Percentiles rank a stretch among this genome's conserved stretches.
phyloP scores from a whole-genome alignment of 768 basidiomycete genomes.

The Piloderma croceum region DNA sequence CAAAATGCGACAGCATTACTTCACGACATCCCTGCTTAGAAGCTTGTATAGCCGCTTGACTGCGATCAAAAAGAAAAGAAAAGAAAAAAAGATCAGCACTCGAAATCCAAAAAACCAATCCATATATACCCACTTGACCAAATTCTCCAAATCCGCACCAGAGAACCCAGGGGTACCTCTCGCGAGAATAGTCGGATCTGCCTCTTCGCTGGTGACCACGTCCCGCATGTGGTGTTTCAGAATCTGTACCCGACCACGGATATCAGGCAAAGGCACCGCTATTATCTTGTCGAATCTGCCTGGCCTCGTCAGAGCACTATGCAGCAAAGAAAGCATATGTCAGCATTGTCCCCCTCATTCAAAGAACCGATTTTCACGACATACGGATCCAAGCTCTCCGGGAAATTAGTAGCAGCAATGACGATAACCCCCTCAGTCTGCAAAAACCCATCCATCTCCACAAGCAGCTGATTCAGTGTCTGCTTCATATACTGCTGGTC shows the following conservation, averaged over 20 bases:
- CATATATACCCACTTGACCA: constrained; percentile 74
- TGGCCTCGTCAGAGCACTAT: constrained; percentile 88
- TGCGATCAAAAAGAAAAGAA: constrained; percentile 17
- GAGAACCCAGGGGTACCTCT: constrained; percentile 95
- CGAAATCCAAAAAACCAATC: constrained; percentile 1
- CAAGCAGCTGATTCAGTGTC: constrained; percentile 92
- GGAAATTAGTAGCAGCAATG: constrained; percentile 97
- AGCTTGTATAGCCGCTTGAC: constrained; percentile 92
- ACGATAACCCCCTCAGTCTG: constrained; percentile 93
- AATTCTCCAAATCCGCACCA: constrained; percentile 93
- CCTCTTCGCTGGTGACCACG: constrained; percentile 63
- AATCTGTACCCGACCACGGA: constrained; percentile 91
- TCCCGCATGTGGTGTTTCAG: constrained; percentile 86
- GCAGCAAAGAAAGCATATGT: constrained; percentile 8
- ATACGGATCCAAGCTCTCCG: constrained; percentile 85
- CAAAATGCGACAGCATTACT: constrained; percentile 80
- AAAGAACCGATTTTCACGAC: constrained; percentile 22
- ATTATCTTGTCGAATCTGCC: constrained; percentile 95
- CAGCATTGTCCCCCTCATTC: constrained; percentile 3
- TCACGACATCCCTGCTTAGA: constrained; percentile 72
- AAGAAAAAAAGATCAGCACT: constrained; percentile 8
- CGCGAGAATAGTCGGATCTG: constrained; percentile 84
- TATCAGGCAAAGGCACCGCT: constrained; percentile 90
- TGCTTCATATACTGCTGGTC: constrained; percentile 90
- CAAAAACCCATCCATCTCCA: constrained; percentile 96